Conservation (phyloP, 345 rosid species). For the Eucalyptus curtisii region DNA sequence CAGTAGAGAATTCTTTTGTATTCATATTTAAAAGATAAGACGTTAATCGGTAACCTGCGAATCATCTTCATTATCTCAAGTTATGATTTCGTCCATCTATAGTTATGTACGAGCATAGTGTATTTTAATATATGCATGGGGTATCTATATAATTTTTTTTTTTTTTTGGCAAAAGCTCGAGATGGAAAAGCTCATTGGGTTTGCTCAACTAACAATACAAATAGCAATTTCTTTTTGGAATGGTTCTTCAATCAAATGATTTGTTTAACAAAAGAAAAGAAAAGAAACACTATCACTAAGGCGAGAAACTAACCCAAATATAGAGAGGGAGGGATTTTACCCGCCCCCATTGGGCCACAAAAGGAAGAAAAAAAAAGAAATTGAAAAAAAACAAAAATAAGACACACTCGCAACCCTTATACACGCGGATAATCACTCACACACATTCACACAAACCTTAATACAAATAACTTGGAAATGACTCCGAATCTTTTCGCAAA, state of each 20-base stretch:
- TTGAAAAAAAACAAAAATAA: too few species aligned
- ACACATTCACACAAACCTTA: too few species aligned
- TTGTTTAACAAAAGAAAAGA: neutral
- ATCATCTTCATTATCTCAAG: neutral
- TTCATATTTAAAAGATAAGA: neutral
- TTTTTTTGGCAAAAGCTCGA: neutral
- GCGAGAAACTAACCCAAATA: too few species aligned
- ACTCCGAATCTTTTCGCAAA: too few species aligned
- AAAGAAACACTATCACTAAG: neutral
- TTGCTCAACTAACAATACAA: neutral
- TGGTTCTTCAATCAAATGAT: neutral
- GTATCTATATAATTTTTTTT: neutral
- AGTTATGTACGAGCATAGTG: neutral
- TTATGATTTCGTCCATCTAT: neutral
- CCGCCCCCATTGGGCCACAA: too few species aligned
- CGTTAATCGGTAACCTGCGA: neutral
- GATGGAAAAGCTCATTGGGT: neutral
- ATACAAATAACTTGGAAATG: too few species aligned
- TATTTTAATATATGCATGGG: neutral
- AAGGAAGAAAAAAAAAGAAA: too few species aligned
- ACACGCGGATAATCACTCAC: rapidly evolving
- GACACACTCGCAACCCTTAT: too few species aligned
- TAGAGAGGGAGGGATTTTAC: too few species aligned
- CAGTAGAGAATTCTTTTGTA: neutral
- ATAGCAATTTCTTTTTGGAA: too few species aligned